Evolutionary conservation across 371 early-diverging fungal genomes (phyloP).

Genomic region (Saksenaea vasiformis): DNA sequence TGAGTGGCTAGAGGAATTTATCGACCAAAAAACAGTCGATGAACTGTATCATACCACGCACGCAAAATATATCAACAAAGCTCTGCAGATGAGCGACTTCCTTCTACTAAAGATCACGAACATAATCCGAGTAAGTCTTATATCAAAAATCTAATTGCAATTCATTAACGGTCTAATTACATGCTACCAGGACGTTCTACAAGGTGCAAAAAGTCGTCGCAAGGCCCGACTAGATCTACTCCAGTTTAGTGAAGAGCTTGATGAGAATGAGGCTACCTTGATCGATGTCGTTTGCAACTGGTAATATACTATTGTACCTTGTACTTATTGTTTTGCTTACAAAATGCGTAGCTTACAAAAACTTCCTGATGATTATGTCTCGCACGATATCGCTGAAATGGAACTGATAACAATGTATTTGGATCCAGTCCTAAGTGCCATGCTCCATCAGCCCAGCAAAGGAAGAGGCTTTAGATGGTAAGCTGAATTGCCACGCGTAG

Average conservation of each 20-base stretch:
- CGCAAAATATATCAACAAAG: neutral
- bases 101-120: neutral
- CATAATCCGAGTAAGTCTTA: neutral
- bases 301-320: neutral
- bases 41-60: neutral
- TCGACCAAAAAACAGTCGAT: neutral
- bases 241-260: neutral
- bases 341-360: neutral
- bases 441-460: slow-evolving; percentile 10
- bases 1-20: neutral
- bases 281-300: neutral
- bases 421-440: neutral
- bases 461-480: slow-evolving; percentile 4
- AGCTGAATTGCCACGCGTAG: neutral
- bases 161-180: neutral
- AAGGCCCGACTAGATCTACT: neutral
- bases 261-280: neutral
- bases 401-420: neutral
- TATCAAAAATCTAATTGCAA: neutral
- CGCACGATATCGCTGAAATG: neutral
- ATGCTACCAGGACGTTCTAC: neutral
- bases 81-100: neutral
- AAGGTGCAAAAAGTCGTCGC: neutral
- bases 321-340: neutral
- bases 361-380: neutral